Evolutionary conservation across 306 rosid genomes (phyloP).

Genomic region (Crataegus laevigata): DNA sequence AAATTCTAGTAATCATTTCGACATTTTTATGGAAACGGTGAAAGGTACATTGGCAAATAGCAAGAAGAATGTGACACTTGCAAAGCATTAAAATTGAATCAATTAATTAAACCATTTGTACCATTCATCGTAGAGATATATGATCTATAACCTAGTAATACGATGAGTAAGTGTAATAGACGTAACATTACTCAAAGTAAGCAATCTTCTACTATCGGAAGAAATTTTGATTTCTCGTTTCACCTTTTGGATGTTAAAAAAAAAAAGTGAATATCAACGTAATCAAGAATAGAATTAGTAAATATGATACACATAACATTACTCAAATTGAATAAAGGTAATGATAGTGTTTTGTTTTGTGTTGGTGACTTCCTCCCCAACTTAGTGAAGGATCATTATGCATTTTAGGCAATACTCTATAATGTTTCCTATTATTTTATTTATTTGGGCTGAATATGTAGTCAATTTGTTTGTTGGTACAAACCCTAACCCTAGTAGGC

Average conservation of each 20-base stretch:
- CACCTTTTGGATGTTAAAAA: no score
- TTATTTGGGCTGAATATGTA: not conserved
- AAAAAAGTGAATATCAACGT: no score
- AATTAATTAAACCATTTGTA: not conserved
- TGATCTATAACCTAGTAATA: not conserved
- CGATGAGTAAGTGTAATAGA: not conserved
- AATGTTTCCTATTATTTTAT: not conserved
- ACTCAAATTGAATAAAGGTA: not conserved
- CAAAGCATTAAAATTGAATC: not conserved
- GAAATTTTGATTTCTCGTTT: no score
- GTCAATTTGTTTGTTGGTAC: not conserved
- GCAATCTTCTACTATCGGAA: no score
- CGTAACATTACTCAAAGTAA: not conserved
- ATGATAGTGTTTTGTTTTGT: not conserved
- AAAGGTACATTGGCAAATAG: not conserved
- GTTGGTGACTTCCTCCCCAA: not conserved
- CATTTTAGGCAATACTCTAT: not conserved
- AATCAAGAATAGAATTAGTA: not conserved
- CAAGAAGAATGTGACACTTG: not conserved
- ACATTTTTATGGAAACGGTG: not conserved
- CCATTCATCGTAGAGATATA: not conserved
- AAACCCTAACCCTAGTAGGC: not conserved
- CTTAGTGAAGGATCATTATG: not conserved
- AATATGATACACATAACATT: not conserved
- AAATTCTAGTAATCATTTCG: conserved; percentile 11